Conservation (phyloP, 352 stramenopile genomes). For the Phytophthora chlamydospora region DNA sequence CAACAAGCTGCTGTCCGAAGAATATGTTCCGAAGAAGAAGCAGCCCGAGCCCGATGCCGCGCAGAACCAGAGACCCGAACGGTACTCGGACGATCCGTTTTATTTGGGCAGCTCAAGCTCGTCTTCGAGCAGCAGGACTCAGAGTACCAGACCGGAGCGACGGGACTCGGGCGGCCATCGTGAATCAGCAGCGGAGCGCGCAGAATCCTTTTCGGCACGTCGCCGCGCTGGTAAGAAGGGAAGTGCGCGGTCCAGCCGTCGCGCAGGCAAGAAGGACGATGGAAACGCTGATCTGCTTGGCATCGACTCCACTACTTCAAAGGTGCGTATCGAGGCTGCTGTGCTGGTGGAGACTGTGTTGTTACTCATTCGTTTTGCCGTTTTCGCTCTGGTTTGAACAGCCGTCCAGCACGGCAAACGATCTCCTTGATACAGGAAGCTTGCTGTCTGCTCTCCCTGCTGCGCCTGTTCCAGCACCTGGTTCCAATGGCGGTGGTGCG, state of each 20-base stretch:
- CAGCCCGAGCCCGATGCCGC: slow-evolving; percentile 27
- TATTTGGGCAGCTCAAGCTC: slow-evolving; percentile 60
- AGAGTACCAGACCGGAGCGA: slow-evolving; percentile 50
- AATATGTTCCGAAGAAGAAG: slow-evolving; percentile 76
- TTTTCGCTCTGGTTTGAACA: slow-evolving; percentile 14
- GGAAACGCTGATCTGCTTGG: slow-evolving; percentile 64
- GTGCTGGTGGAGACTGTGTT: slow-evolving; percentile 3
- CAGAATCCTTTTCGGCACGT: slow-evolving; percentile 73
- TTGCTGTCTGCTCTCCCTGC: slow-evolving; percentile 54
- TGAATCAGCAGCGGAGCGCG: slow-evolving; percentile 50
- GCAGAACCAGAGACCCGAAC: slow-evolving; percentile 49
- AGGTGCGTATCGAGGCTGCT: slow-evolving; percentile 30
- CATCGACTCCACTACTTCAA: slow-evolving; percentile 42
- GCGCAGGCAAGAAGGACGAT: slow-evolving; percentile 60
- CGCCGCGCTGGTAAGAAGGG: slow-evolving; percentile 75
- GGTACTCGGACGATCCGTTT: slow-evolving; percentile 84
- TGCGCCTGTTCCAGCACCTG: slow-evolving; percentile 32
- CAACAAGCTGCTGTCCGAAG: slow-evolving; percentile 83
- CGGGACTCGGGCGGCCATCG: slow-evolving; percentile 31
- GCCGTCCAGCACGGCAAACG: slow-evolving; percentile 36
- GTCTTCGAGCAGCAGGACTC: slow-evolving; percentile 43
- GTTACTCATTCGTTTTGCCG: slow-evolving; percentile 21
- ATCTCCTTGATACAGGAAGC: slow-evolving; percentile 55
- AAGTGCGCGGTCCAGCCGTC: slow-evolving; percentile 48
- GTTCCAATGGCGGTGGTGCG: slow-evolving; percentile 27